Evolutionary conservation across 805 yeast genomes (phyloP), one percentile per base, ranked within the genome.

Genomic region (Starmerella apicola): DNA sequence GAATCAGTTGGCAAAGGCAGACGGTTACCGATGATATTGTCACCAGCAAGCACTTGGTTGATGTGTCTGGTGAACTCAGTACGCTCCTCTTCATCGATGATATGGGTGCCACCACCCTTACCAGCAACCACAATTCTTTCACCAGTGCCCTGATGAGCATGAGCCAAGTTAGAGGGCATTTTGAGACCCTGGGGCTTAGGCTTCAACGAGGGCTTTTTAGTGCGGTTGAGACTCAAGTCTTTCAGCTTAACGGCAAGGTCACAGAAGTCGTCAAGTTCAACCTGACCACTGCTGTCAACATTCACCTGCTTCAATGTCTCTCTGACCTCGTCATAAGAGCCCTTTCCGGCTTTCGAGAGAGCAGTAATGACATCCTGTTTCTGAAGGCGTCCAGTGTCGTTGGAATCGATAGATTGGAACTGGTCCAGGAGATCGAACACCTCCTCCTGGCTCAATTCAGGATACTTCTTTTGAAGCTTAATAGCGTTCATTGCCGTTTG

Each of bases 261-360:
- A 25, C 88, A 96, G 56, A 75, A 91, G 58, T 91, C 98, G 44
- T 91, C 98, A 56, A 91, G 66, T 60, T 91, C 98, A 39, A 91
- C 96, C 57, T 82, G 88, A 20, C 98, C 98, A 4, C 94, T 80
- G 13, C 97, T 94, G 63, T 91, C 98, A 25, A 91, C 94, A 50
- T 79, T 78, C 36, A 85, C 96, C 38, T 72, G 73, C 58, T 91
- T 91, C 57, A 91, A 70, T 2, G 96, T 82, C 60, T 85, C 94
- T 65, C 98, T 78, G 19, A 94, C 88, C 50, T 79, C 81, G 61
- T 91, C 98, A 56, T 91, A 91, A 24, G 85, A 61, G 37, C 81
- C 88, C 39, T 74, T 74, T 16, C 96, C 96, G 22, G 76, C 61
- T 41, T 75, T 73, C 19, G 94, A 74, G 29, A 85, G 76, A 3